These are phyloP conservation scores for Porphyrellus cyaneotinctus DNA, from an alignment of 768 basidiomycete genomes.

Conservation along the genomic window DNA sequence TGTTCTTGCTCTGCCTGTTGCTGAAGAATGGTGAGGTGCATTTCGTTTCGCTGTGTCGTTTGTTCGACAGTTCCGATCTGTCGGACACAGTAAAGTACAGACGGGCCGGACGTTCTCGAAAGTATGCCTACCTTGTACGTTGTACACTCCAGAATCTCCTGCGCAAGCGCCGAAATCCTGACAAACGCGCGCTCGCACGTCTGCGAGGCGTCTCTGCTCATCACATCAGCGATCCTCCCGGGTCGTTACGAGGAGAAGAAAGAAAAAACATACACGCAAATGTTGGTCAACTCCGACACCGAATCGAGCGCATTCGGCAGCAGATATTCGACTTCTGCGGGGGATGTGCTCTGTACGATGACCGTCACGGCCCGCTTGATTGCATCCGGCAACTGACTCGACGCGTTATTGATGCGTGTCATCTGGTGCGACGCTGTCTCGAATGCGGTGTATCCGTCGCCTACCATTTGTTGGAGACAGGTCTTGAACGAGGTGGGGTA, in stretches of 20 bases:
- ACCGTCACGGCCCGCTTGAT: slow-evolving; percentile 15
- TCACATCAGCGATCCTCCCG: neutral
- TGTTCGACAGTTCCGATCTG: slow-evolving; percentile 14
- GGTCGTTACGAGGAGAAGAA: too few species aligned
- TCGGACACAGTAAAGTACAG: neutral
- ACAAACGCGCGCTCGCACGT: slow-evolving; percentile 15
- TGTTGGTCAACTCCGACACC: slow-evolving; percentile 16
- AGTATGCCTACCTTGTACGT: slow-evolving; percentile 11
- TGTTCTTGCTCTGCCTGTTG: slow-evolving; percentile 14
- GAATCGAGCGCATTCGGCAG: slow-evolving; percentile 19
- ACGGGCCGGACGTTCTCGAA: neutral
- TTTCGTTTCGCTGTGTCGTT: slow-evolving; percentile 10
- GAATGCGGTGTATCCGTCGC: slow-evolving; percentile 20
- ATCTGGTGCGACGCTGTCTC: slow-evolving; percentile 19
- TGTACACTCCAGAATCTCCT: slow-evolving; percentile 20
- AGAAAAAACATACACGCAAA: slow-evolving; percentile 11
- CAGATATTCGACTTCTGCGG: slow-evolving; percentile 10
- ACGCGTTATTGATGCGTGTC: slow-evolving; percentile 20
- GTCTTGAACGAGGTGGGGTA: slow-evolving; percentile 21
- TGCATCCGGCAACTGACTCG: slow-evolving; percentile 13
- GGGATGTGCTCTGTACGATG: slow-evolving; percentile 11
- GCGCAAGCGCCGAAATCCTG: slow-evolving; percentile 13
- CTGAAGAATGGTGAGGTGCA: slow-evolving; percentile 12
- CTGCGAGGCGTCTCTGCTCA: slow-evolving; percentile 12
- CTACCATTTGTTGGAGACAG: slow-evolving; percentile 21